phyloP scores from a whole-genome alignment of 805 yeast species.

The Spathaspora hagerdaliae region DNA sequence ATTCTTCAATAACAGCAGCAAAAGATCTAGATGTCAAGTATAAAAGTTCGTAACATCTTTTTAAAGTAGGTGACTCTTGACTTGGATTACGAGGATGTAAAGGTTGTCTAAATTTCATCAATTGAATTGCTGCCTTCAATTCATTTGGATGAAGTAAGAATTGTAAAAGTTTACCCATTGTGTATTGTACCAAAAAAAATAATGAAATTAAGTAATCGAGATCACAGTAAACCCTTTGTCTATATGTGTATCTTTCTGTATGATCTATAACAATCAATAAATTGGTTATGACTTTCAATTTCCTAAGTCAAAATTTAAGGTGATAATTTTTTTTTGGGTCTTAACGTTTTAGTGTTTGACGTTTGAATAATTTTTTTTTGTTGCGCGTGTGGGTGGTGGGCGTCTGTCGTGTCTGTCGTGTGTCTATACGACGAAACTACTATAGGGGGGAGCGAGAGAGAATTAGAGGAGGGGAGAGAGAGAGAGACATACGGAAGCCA shows the following conservation, averaged over 20 bases:
- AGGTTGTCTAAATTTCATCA: slow-evolving; percentile 50
- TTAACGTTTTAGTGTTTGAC: no score
- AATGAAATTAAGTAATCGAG: background rate
- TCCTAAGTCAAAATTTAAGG: no score
- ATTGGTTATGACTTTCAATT: background rate
- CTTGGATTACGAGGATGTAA: slow-evolving; percentile 44
- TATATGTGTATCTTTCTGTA: background rate
- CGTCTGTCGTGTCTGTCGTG: no score
- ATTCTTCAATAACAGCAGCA: slow-evolving; percentile 87
- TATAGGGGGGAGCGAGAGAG: no score
- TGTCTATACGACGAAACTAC: no score
- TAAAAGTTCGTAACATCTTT: slow-evolving; percentile 66
- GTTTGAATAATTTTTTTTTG: no score
- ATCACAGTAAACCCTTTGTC: no score
- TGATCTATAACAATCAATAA: background rate
- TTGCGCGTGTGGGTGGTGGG: no score
- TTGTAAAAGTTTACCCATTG: slow-evolving; percentile 60
- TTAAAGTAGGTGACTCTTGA: slow-evolving; percentile 22
- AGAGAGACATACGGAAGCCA: no score
- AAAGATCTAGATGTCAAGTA: slow-evolving; percentile 81
- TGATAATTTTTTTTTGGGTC: no score
- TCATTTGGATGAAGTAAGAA: slow-evolving; percentile 69
- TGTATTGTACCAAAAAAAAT: background rate
- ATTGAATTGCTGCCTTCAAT: slow-evolving; percentile 61
- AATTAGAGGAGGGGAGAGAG: no score